These are phyloP conservation scores for Neostapfia colusana DNA, from an alignment of 176 grass and related monocot genomes.

Conservation along the genomic window DNA sequence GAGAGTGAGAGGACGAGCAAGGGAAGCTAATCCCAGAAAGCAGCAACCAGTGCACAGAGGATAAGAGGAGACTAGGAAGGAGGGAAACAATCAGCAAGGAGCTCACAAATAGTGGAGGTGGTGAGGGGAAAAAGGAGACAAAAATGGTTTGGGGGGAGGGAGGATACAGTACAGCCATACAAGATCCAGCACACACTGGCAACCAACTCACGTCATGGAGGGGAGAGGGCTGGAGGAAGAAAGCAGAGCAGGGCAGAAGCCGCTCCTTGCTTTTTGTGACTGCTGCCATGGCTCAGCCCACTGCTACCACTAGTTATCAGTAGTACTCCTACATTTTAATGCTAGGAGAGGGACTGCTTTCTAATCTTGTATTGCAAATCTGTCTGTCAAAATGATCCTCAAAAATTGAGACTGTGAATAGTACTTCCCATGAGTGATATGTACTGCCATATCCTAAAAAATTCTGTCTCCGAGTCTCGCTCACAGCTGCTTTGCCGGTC, in stretches of 20 bases:
- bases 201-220: conserved; percentile 35
- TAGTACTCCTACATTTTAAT: too few relatives aligned
- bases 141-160: conserved; percentile 24
- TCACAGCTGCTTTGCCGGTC: neutral
- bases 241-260: neutral
- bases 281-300: conserved; percentile 27
- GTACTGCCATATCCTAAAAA: too few relatives aligned
- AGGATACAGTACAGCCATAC: conserved; percentile 32
- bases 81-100: conserved; percentile 13
- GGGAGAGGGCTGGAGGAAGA: neutral
- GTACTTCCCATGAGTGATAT: too few relatives aligned
- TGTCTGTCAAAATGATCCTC: neutral
- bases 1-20: conserved; percentile 20
- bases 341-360: neutral
- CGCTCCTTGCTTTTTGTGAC: conserved; percentile 22
- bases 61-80: too few relatives aligned
- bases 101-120: conserved; percentile 11
- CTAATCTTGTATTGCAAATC: conserved; percentile 5
- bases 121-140: neutral
- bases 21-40: neutral
- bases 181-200: conserved; percentile 38
- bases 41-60: conserved; percentile 24
- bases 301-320: neutral
- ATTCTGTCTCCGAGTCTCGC: neutral
- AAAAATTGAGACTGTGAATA: neutral